Percentiles rank a stretch among this genome's conserved stretches.
Evolutionary conservation across 768 basidiomycete species (phyloP).

Genomic region (Epithele typhae): DNA sequence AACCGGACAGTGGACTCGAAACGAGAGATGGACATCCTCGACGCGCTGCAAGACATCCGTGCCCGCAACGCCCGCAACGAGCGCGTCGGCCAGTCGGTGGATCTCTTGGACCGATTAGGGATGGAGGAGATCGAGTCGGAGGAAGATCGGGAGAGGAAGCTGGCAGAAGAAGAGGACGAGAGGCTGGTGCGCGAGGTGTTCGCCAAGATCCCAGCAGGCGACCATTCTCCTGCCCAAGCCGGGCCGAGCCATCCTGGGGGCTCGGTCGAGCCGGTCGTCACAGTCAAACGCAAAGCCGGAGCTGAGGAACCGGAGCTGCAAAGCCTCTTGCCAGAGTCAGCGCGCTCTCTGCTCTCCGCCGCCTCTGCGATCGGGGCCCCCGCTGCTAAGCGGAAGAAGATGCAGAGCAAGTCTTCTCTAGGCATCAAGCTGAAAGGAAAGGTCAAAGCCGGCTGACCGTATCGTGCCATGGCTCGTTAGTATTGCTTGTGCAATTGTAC

Average conservation of each 20-base stretch:
- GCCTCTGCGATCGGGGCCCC: conserved; percentile 34
- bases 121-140: conserved; percentile 72
- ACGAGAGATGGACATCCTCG: conserved; percentile 97
- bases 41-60: conserved; percentile 90
- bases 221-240: conserved; percentile 1
- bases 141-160: conserved; percentile 65
- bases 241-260: conserved; percentile 7
- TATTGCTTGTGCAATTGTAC: too few relatives aligned
- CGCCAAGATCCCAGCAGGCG: conserved; percentile 57
- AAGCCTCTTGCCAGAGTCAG: conserved; percentile 62
- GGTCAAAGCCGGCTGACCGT: conserved; percentile 28
- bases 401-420: conserved; percentile 54
- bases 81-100: conserved; percentile 69
- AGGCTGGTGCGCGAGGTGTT: conserved; percentile 84
- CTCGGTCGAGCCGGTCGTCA: conserved; percentile 38
- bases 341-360: conserved; percentile 54
- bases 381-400: conserved; percentile 58
- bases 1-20: conserved; percentile 89
- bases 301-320: conserved; percentile 70
- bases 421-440: conserved; percentile 71
- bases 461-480: too few relatives aligned
- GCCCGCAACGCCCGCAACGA: conserved; percentile 87
- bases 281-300: conserved; percentile 86
- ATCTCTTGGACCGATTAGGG: conserved; percentile 58
- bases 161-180: conserved; percentile 90